phyloP scores from a whole-genome alignment of 2,329 filamentous ascomycete genomes.

The Apiospora koreana region DNA sequence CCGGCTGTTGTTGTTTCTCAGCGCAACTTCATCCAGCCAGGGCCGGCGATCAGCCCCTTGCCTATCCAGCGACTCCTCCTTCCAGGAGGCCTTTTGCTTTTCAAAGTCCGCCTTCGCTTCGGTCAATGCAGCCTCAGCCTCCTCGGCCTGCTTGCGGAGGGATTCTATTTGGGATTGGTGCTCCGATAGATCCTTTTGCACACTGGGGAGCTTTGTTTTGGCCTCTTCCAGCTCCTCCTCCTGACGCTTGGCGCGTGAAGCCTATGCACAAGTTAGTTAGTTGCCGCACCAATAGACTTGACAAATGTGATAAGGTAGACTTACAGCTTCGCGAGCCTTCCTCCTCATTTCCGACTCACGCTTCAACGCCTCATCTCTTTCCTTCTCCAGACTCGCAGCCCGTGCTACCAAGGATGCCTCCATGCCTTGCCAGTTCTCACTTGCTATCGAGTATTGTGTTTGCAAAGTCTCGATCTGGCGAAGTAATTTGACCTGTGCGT shows the following conservation, averaged over 20 bases:
- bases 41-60: constrained; percentile 42
- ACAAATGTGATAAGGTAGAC: constrained; percentile 31
- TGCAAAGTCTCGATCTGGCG: constrained; percentile 95
- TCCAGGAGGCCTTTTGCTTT: constrained; percentile 44
- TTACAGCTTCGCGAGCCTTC: constrained; percentile 83
- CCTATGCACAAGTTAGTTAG: constrained; percentile 49
- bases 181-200: constrained; percentile 64
- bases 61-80: constrained; percentile 43
- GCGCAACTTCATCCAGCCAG: constrained; percentile 54
- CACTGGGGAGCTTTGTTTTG: constrained; percentile 61
- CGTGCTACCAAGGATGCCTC: constrained; percentile 82
- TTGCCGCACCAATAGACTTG: not conserved
- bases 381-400: constrained; percentile 78
- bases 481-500: constrained; percentile 85
- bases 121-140: constrained; percentile 64
- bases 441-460: constrained; percentile 90
- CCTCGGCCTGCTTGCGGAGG: constrained; percentile 65
- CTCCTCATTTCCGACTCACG: constrained; percentile 86
- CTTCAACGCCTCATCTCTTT: constrained; percentile 81
- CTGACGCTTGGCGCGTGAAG: constrained; percentile 61
- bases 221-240: constrained; percentile 83
- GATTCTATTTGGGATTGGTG: constrained; percentile 61
- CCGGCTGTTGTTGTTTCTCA: constrained; percentile 47
- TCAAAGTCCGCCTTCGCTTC: constrained; percentile 54
- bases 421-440: constrained; percentile 97